Evolutionary conservation across 768 basidiomycete species (phyloP).

Genomic region (Lanmaoa pseudosensibilis): DNA sequence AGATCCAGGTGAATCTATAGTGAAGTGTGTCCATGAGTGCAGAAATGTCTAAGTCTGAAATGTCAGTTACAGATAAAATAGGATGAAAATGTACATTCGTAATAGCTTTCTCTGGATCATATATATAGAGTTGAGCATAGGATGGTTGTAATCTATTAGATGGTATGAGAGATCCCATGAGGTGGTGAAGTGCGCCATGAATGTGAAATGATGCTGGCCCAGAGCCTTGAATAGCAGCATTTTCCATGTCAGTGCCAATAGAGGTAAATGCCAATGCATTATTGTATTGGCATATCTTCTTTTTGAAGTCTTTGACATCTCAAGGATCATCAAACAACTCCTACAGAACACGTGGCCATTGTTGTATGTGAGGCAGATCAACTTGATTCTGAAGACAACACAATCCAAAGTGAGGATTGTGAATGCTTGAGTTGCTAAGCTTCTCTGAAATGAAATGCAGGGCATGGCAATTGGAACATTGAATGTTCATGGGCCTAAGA

Average conservation of each 20-base stretch:
- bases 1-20: no score
- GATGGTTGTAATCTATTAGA: constrained; percentile 13
- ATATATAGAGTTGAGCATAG: constrained; percentile 44
- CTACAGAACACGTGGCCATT: constrained; percentile 17
- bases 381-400: constrained; percentile 33
- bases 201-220: no score
- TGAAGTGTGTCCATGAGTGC: no score
- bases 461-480: constrained; percentile 20
- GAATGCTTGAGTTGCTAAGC: not conserved
- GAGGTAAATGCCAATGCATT: not conserved
- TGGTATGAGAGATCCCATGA: constrained; percentile 34
- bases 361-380: constrained; percentile 16
- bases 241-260: no score
- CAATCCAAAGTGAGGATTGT: constrained; percentile 18
- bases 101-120: constrained; percentile 41
- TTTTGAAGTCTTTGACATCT: constrained; percentile 21
- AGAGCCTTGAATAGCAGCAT: no score
- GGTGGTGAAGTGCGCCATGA: constrained; percentile 37
- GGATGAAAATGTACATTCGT: no score
- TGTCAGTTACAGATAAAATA: no score
- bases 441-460: constrained; percentile 18
- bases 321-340: constrained; percentile 16
- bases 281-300: constrained; percentile 43
- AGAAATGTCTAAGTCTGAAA: no score
- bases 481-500: constrained; percentile 4